phyloP scores from a whole-genome alignment of 1,284 basidiomycete species.

The Coniophora puteana region DNA sequence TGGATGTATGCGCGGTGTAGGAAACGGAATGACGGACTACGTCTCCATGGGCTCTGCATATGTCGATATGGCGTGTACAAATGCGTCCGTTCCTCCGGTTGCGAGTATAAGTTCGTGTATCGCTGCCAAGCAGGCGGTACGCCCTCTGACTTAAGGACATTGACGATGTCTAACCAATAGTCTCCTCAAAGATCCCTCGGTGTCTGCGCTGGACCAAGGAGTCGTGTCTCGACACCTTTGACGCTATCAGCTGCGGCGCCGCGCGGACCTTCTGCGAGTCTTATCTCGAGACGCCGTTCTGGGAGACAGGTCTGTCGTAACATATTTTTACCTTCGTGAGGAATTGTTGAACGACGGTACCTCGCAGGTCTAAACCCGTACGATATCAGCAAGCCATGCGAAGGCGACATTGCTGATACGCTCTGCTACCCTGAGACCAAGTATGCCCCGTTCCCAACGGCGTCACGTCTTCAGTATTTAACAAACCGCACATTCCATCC shows the following conservation, averaged over 20 bases:
- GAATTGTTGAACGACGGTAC: background rate
- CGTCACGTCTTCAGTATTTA: too few species aligned
- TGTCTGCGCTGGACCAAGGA: constrained; percentile 46
- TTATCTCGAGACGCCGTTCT: constrained; percentile 30
- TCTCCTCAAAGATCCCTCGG: constrained; percentile 34
- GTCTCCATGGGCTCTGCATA: constrained; percentile 38
- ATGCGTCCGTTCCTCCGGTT: constrained; percentile 41
- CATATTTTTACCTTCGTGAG: too few species aligned
- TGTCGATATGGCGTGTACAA: constrained; percentile 48
- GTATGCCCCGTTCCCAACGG: too few species aligned
- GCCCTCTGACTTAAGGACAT: constrained; percentile 10
- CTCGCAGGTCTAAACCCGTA: constrained; percentile 46
- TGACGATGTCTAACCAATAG: background rate
- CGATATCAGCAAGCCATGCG: constrained; percentile 61
- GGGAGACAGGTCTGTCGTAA: constrained; percentile 33
- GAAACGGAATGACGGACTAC: constrained; percentile 54
- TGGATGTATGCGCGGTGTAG: too few species aligned
- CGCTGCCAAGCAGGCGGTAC: constrained; percentile 45
- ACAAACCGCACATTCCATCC: too few species aligned
- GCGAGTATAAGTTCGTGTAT: constrained; percentile 40
- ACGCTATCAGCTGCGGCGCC: constrained; percentile 49
- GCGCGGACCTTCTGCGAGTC: constrained; percentile 45
- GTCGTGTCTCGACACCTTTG: constrained; percentile 44
- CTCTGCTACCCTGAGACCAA: constrained; percentile 47
- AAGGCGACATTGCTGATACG: constrained; percentile 32